Base-by-base conservation (phyloP, 805 yeast genomes). In the Schwanniomyces polymorphus region DNA sequence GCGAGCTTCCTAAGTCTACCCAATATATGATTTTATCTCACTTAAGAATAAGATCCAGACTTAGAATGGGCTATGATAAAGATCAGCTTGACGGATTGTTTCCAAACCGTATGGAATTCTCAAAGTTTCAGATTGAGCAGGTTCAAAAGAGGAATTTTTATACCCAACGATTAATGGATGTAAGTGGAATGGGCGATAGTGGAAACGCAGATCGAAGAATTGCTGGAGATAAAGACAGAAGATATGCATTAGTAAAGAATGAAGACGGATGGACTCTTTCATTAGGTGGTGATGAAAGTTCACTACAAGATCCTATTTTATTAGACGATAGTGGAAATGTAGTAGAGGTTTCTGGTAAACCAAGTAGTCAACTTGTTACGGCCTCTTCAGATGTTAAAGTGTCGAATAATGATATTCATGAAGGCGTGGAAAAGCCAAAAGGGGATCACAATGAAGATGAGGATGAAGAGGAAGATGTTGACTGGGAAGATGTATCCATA, bases 51-150 rank as follows among this genome's bases (percentile, higher is more conserved):
- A 78, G 90, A 51, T 91, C 97, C 0, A 72, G 99, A 48, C 76
- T 94, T 61, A 82, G 99, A 69, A 85, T 94, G 96, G 99, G 99
- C 1, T 91, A 88, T 60, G 76, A 92, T 0, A 88, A 91, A 47
- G 91, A 88, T n/a, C 97, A 94, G 59, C 72, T 94, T 29, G 88
- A 88, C 53, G 70, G 79, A 4, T 69, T 90, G 45, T 94, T 92
- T 57, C 96, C 97, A 0, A 76, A 88, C 57, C 82, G 91, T 44
- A 77, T 88, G 81, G 97, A 91, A 50, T 94, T 94, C 58, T 91
- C 97, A 14, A 85, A 80, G 56, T 94, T 94, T 64, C 99, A 94
- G 64, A 88, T 94, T 50, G 84, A 88, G 56, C 88, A 92, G 80
- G 98, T 94, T 0, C 87, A 89, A 55, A 90, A 90, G 62, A 76